Percentiles rank a stretch among this genome's conserved stretches.
phyloP scores from a whole-genome alignment of 257 asterid genomes.

The Ballota nigra region DNA sequence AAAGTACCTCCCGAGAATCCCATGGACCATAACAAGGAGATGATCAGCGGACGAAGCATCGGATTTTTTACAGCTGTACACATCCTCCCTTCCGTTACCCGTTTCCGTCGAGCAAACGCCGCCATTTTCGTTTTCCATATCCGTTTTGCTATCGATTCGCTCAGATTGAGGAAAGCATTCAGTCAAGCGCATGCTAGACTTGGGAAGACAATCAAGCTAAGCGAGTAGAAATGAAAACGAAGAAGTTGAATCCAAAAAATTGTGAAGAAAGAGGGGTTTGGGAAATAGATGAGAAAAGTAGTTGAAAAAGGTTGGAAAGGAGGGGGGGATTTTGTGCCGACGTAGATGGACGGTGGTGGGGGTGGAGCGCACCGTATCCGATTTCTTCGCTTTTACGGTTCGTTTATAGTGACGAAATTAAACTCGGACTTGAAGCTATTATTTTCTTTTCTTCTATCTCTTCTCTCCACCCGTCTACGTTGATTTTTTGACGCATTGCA shows the following conservation, averaged over 20 bases:
- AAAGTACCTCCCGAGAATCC: slow-evolving; percentile 90
- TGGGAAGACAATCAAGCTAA: not conserved
- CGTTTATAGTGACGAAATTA: slow-evolving; percentile 10
- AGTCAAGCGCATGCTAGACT: not conserved
- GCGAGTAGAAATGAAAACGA: not conserved
- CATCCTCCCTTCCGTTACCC: slow-evolving; percentile 68
- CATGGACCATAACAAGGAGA: slow-evolving; percentile 94
- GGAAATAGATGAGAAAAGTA: not conserved
- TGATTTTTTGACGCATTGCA: too few relatives aligned
- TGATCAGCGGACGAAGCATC: slow-evolving; percentile 82
- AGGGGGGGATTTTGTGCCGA: not conserved
- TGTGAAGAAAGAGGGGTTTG: not conserved
- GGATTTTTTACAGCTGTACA: slow-evolving; percentile 51
- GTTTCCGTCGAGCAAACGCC: slow-evolving; percentile 59
- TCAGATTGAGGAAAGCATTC: slow-evolving; percentile 15
- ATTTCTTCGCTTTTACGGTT: slow-evolving; percentile 27
- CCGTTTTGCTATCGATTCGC: not conserved
- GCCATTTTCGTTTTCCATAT: slow-evolving; percentile 43
- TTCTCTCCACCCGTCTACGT: too few relatives aligned
- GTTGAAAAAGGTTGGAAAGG: slow-evolving; percentile 12
- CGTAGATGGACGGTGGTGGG: slow-evolving; percentile 23
- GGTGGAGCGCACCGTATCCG: not conserved
- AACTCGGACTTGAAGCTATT: not conserved
- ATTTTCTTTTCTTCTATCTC: too few relatives aligned
- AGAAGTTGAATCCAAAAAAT: not conserved